Percentiles rank a stretch among this genome's conserved stretches.
Conservation (phyloP, 176 grass and related monocot genomes). For the Triticum timopheevii region DNA sequence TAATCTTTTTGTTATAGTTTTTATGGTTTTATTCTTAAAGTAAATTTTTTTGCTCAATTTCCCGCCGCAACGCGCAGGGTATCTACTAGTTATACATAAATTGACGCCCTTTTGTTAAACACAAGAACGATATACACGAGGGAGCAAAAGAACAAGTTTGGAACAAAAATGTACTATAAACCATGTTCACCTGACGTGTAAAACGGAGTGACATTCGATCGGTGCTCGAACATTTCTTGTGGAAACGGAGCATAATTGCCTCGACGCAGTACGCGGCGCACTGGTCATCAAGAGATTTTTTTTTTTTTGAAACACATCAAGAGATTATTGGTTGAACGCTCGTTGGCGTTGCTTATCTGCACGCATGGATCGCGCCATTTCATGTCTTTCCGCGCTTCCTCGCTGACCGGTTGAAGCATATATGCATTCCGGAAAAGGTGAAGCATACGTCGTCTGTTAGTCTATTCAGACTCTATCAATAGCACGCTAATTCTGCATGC, state of each 20-base stretch:
- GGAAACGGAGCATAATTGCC: not conserved
- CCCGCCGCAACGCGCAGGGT: no score
- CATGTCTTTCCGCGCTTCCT: slow-evolving; percentile 1
- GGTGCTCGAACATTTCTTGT: not conserved
- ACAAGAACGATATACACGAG: slow-evolving; percentile 17
- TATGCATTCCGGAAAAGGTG: not conserved
- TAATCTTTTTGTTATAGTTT: no score
- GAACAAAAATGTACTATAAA: not conserved
- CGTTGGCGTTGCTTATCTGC: not conserved
- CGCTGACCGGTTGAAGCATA: slow-evolving; percentile 20
- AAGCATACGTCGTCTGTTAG: not conserved
- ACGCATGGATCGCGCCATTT: not conserved
- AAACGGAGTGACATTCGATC: not conserved
- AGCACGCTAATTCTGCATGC: slow-evolving; percentile 29
- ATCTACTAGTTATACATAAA: not conserved
- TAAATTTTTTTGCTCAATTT: no score
- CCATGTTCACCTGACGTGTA: not conserved
- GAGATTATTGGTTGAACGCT: not conserved
- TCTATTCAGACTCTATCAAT: slow-evolving; percentile 4
- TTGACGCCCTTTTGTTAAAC: not conserved
- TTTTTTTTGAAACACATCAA: no score
- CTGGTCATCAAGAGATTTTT: not conserved
- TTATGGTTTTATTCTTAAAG: no score
- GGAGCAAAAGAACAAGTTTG: not conserved
- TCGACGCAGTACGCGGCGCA: not conserved